Base-by-base conservation (phyloP, 129 eudicot species). In the Logfia minima region DNA sequence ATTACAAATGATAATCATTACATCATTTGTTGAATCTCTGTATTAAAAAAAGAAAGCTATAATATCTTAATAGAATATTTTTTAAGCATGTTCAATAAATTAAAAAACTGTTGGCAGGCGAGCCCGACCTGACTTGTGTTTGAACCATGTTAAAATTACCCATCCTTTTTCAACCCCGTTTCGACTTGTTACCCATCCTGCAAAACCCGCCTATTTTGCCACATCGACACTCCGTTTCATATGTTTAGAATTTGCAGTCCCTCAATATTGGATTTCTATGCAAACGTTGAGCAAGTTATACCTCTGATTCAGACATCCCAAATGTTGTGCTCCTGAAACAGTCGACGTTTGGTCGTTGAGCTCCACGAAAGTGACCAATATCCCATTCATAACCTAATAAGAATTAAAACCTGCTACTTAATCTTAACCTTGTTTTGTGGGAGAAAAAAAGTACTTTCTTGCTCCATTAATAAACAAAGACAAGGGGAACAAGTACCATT, bases 371-470 rank as follows among this genome's bases (percentile, higher is more conserved):
- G 74, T 94, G 98, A 64, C 98, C 98, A 67, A 94, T 83, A 81
- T 94, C 98, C 98, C 98, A 94, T 83, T 94, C 98, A 85, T 94
- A 94, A 82, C 98, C 98, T 94, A 68, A 71, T 62, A 82, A 85
- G 67, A 59, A 73, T 55, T 26, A 34, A 48, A 1, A 61, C 19
- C 34, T 3, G 21, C 23, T 37, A 37, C 52, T 45, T 45, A 10
- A 45, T 45, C 0, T 39, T 39, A 16, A 16, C 22, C 60, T 13
- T 53, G 60, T 66, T 18, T 31, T 16, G 22, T 31, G 39, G 48
- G 31, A 2, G 16, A 63, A 39, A 6, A 3, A 63, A 3, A 9
- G 11, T 63, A 26, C 5, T 23, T 9, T 63, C 18, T 24, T 63
- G 68, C 23, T 68, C 32, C 58, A 22, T 17, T 21, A 35, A 48